phyloP scores from a whole-genome alignment of 345 rosid genomes.

The Capsella bursapastoris region DNA sequence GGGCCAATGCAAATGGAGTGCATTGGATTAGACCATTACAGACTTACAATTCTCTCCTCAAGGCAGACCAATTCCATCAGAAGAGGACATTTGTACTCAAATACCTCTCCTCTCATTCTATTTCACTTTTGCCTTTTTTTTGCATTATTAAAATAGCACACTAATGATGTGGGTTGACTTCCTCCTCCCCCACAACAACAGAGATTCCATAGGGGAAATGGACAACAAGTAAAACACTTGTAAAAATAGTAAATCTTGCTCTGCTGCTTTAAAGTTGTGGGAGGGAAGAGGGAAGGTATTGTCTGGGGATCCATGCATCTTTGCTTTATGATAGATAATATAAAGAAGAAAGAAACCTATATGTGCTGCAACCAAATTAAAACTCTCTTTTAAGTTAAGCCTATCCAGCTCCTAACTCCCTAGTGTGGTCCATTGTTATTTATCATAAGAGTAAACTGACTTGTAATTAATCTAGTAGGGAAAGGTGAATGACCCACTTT shows the following conservation, averaged over 20 bases:
- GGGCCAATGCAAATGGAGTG: constrained; percentile 41
- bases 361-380: constrained; percentile 26
- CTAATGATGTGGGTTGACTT: constrained; percentile 49
- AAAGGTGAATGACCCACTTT: constrained; percentile 34
- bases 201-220: constrained; percentile 35
- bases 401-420: constrained; percentile 19
- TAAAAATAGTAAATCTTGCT: constrained; percentile 19
- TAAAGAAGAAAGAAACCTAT: constrained; percentile 31
- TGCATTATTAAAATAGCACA: constrained; percentile 44
- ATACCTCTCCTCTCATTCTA: constrained; percentile 33
- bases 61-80: constrained; percentile 45
- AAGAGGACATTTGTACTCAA: constrained; percentile 39
- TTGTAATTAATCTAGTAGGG: constrained; percentile 31
- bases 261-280: constrained; percentile 25
- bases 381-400: constrained; percentile 17
- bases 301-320: constrained; percentile 37
- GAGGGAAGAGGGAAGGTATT: constrained; percentile 27
- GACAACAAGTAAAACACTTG: constrained; percentile 38
- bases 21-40: constrained; percentile 28
- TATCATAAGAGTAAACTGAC: constrained; percentile 26
- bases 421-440: constrained; percentile 41
- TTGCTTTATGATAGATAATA: constrained; percentile 32
- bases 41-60: constrained; percentile 34
- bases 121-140: constrained; percentile 34
- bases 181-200: constrained; percentile 33